Evolutionary conservation across 345 rosid species (phyloP), one percentile per base, ranked within the genome.

Genomic region (Eucalyptus erythrocorys): DNA sequence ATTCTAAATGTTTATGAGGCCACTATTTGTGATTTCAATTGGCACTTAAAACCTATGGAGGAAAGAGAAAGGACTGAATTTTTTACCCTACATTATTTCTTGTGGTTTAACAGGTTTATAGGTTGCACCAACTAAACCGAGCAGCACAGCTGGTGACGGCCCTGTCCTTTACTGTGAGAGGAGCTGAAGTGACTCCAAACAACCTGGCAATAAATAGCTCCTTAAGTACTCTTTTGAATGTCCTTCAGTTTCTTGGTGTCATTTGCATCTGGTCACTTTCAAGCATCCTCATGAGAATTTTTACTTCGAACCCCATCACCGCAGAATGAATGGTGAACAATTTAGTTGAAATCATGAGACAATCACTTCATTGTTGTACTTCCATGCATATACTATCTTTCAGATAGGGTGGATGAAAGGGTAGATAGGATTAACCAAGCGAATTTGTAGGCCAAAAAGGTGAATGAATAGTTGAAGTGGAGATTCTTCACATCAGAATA

Each of bases 81-180:
- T 40, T 76, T 76, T 37, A 37, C 27, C 27, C 45, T 76, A 37
- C 8, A 8, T 76, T 76, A 30, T 76, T 76, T 76, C 30, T 76
- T 76, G 82, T 37, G 42, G 82, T 43, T 89, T 89, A 79, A 85
- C 96, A 98, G 99, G 97, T 98, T 82, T 98, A 98, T 90, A 94
- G 99, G 91, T 93, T 98, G 91, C 99, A 98, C 91, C 99, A 98
- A 91, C 93, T 98, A 90, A 98, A 98, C 90, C 93, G 99, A 92
- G 99, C 99, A 14, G 96, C 97, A 16, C 99, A 98, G 92, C 89
- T 98, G 90, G 99, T 98, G 86, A 98, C 99, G 64, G 99, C 99
- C 76, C 90, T 98, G 93, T 95, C 95, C 42, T 98, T 95, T 91
- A 97, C 99, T 3, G 95, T 96, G 57, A 97, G 93, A 92, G 99